These are phyloP conservation scores for Hippophae rhamnoides DNA, from an alignment of 306 rosid genomes.

Conservation along the genomic window DNA sequence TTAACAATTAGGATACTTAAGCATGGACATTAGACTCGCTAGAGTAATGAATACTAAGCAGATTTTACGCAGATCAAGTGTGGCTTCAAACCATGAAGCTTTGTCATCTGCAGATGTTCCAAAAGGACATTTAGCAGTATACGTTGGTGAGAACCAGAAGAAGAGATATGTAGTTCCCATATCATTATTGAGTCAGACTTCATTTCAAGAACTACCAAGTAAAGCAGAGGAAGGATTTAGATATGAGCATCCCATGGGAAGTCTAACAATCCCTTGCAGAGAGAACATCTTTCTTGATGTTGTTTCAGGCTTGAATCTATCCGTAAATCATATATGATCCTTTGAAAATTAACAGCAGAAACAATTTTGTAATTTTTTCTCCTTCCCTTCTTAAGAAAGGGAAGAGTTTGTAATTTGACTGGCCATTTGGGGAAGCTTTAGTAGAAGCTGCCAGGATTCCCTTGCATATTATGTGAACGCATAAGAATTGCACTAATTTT, in stretches of 20 bases:
- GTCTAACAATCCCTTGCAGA: background rate
- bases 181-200: conserved; percentile 23
- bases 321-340: too few relatives aligned
- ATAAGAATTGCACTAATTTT: too few relatives aligned
- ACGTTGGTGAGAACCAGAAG: conserved; percentile 36
- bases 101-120: conserved; percentile 22
- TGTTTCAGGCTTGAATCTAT: too few relatives aligned
- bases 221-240: conserved; percentile 9
- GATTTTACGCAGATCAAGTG: conserved; percentile 26
- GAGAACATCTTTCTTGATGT: too few relatives aligned
- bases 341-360: too few relatives aligned
- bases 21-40: conserved; percentile 14
- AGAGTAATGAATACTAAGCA: conserved; percentile 22
- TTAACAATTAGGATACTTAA: conserved; percentile 13
- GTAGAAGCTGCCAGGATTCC: too few relatives aligned
- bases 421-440: too few relatives aligned
- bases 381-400: too few relatives aligned
- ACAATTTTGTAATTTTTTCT: too few relatives aligned
- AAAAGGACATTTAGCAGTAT: conserved; percentile 43
- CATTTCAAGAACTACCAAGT: conserved; percentile 21
- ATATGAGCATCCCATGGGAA: background rate
- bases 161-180: conserved; percentile 40
- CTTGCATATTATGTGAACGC: too few relatives aligned
- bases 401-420: too few relatives aligned
- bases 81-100: conserved; percentile 1